Evolutionary conservation across 176 grass and related monocot species (phyloP).

Genomic region (Musa schizocarpa): DNA sequence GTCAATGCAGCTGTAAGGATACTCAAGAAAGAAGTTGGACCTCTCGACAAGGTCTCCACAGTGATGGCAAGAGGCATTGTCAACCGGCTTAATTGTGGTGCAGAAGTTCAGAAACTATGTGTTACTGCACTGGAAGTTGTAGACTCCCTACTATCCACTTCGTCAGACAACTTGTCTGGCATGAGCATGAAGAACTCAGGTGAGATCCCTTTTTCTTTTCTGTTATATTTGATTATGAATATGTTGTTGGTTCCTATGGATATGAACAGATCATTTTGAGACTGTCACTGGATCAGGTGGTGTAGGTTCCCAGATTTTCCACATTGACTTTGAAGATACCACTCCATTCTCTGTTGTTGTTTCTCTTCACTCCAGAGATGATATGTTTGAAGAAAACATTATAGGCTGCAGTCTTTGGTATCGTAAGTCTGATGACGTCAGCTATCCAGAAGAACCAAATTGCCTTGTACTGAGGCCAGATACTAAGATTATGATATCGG

Average conservation of each 20-base stretch:
- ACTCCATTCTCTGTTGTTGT: constrained; percentile 51
- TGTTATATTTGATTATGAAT: not conserved
- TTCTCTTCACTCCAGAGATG: constrained; percentile 38
- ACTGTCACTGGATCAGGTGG: constrained; percentile 11
- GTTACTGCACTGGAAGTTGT: constrained; percentile 48
- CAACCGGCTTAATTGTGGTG: constrained; percentile 62
- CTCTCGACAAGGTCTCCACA: constrained; percentile 58
- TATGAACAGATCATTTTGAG: constrained; percentile 28
- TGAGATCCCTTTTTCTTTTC: constrained; percentile 11
- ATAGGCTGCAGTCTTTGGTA: constrained; percentile 68
- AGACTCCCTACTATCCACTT: constrained; percentile 39
- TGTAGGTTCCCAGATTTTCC: constrained; percentile 28
- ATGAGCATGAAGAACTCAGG: constrained; percentile 22
- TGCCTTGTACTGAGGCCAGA: constrained; percentile 52
- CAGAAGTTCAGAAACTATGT: constrained; percentile 86
- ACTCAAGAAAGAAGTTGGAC: constrained; percentile 73
- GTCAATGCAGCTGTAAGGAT: constrained; percentile 45
- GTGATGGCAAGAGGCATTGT: constrained; percentile 61
- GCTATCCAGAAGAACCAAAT: constrained; percentile 55
- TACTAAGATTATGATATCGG: constrained; percentile 48
- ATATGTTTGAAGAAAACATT: constrained; percentile 39
- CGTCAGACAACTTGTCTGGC: constrained; percentile 18
- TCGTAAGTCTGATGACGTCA: constrained; percentile 29
- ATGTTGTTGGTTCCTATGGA: not conserved
- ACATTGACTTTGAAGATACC: constrained; percentile 53